phyloP scores from a whole-genome alignment of 108 stramenopile genomes.

The Discostella stelligeroides region DNA sequence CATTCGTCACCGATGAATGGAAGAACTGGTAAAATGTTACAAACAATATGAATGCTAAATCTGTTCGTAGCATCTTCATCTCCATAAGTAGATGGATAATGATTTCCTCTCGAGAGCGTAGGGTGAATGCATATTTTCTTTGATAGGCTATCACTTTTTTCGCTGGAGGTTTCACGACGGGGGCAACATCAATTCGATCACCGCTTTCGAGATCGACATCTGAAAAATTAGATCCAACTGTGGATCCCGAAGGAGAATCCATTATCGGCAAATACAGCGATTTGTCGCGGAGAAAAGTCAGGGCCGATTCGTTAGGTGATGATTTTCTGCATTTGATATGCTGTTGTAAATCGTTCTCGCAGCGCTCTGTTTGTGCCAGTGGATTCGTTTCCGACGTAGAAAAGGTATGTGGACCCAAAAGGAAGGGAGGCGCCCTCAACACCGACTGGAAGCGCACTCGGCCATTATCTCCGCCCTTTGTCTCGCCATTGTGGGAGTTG shows the following conservation, averaged over 20 bases:
- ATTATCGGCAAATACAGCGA: background rate
- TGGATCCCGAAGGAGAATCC: background rate
- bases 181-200: background rate
- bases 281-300: background rate
- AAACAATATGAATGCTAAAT: constrained; percentile 12
- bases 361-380: constrained; percentile 2
- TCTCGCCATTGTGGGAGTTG: constrained; percentile 7
- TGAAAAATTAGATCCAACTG: background rate
- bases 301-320: background rate
- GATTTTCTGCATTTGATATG: too few relatives aligned
- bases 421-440: constrained; percentile 13
- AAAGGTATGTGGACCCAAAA: constrained; percentile 13
- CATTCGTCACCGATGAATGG: constrained; percentile 31
- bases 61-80: constrained; percentile 13
- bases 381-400: constrained; percentile 1
- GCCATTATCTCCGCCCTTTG: background rate
- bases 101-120: constrained; percentile 24
- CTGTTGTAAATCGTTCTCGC: background rate
- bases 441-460: background rate
- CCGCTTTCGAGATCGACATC: constrained; percentile 15
- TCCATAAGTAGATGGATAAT: constrained; percentile 30
- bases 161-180: background rate
- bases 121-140: constrained; percentile 14
- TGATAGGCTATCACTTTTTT: background rate
- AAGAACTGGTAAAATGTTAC: constrained; percentile 22